Evolutionary conservation across 805 yeast genomes (phyloP).

Genomic region (Candida parachauliodes): DNA sequence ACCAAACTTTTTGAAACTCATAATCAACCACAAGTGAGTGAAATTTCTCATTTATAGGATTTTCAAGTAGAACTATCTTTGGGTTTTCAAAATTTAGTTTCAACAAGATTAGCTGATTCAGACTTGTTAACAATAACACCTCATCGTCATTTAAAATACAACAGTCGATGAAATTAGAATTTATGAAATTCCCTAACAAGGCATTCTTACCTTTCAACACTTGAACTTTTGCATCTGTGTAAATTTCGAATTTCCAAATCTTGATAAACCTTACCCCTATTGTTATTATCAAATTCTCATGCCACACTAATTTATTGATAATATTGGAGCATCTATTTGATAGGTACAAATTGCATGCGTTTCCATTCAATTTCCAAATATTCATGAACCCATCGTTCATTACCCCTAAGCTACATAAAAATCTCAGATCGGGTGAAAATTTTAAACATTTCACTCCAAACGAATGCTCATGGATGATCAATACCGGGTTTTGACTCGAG

Average conservation of each 20-base stretch:
- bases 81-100: constrained; percentile 19
- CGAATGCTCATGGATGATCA: constrained; percentile 56
- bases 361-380: constrained; percentile 47
- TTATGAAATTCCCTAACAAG: constrained; percentile 46
- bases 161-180: constrained; percentile 47
- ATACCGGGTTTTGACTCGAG: constrained; percentile 46
- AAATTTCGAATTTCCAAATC: constrained; percentile 50
- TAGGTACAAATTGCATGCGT: constrained; percentile 31
- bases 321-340: constrained; percentile 63
- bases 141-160: constrained; percentile 32
- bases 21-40: constrained; percentile 19
- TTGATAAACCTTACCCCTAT: constrained; percentile 60
- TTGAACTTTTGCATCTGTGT: constrained; percentile 12
- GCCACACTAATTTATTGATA: constrained; percentile 57
- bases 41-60: constrained; percentile 15
- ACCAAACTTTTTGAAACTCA: constrained; percentile 23
- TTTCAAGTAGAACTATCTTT: constrained; percentile 14
- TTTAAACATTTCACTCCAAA: constrained; percentile 56
- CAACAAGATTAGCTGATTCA: constrained; percentile 29
- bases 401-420: constrained; percentile 60
- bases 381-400: constrained; percentile 65
- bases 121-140: constrained; percentile 30
- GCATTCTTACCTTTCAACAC: constrained; percentile 58
- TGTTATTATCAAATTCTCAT: constrained; percentile 46
- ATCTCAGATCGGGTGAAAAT: constrained; percentile 57